Evolutionary conservation across 2,329 filamentous ascomycete species (phyloP).

Genomic region (Huntiella decipiens): DNA sequence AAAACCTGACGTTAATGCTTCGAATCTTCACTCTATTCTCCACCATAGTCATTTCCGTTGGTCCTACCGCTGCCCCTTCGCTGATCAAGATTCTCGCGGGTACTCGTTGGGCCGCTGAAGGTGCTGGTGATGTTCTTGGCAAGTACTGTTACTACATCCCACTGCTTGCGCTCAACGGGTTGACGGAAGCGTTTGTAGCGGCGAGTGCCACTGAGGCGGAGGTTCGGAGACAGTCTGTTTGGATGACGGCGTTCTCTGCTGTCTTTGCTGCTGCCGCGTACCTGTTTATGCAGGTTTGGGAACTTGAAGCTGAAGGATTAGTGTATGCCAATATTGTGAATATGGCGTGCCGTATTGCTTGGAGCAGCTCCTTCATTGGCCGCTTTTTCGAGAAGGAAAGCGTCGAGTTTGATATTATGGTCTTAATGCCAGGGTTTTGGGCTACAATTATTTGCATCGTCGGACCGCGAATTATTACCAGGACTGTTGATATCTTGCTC

Average conservation of each 20-base stretch:
- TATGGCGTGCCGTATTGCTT: constrained; percentile 68
- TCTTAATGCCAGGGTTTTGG: constrained; percentile 25
- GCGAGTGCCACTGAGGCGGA: constrained; percentile 61
- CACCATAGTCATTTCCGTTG: constrained; percentile 46
- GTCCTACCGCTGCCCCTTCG: constrained; percentile 55
- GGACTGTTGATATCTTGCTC: constrained; percentile 8
- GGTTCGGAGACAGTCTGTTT: constrained; percentile 57
- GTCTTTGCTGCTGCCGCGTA: constrained; percentile 60
- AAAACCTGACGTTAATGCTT: constrained; percentile 44
- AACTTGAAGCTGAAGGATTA: constrained; percentile 58
- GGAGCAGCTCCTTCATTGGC: constrained; percentile 57
- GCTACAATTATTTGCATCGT: constrained; percentile 26
- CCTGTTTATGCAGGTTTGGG: constrained; percentile 48
- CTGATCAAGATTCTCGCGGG: constrained; percentile 62
- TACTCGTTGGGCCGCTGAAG: constrained; percentile 51
- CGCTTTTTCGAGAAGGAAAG: constrained; percentile 36
- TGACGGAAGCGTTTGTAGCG: constrained; percentile 82
- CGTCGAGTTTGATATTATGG: constrained; percentile 21
- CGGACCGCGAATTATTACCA: constrained; percentile 24
- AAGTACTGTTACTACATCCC: constrained; percentile 88
- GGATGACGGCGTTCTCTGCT: constrained; percentile 68
- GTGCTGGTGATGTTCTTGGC: constrained; percentile 54
- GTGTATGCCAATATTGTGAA: constrained; percentile 80
- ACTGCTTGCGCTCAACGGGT: constrained; percentile 75
- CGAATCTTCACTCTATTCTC: constrained; percentile 58